Base-by-base conservation (phyloP, 176 grass and related monocot genomes). In the Hsuehochloa calcarea region DNA sequence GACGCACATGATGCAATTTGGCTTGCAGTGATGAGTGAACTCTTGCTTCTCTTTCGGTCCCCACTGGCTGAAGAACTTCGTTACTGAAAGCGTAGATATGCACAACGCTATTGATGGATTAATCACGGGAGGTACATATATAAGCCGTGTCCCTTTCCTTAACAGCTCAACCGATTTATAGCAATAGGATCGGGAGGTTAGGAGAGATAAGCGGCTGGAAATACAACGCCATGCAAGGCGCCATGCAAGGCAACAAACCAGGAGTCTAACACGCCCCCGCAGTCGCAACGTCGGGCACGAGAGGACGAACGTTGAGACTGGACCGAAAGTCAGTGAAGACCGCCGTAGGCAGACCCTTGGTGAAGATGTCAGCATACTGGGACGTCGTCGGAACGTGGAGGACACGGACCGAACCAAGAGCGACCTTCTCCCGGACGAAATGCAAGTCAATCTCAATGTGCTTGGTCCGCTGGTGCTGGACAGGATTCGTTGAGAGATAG, bases 121-220 rank as follows among this genome's bases (percentile, higher is more conserved):
- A 7, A 20, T 55, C 51, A 16, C 5, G n/a, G 51, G 4, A 4
- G 3, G 46, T 7, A 55, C 51, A 55, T 55, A 55, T 55, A 55
- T 55, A 55, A 4, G 3, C 51, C 51, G 16, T 5, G 4, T 0
- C 4, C 17, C 6, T 20, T 20, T 20, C n/a, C 51, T 55, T 2
- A 52, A 16, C 0, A 2, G 0, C 51, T 55, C 17, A 19, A 0
- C n/a, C n/a, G n/a, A n/a, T n/a, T n/a, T n/a, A n/a, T n/a, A n/a
- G n/a, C n/a, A n/a, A n/a, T n/a, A n/a, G n/a, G n/a, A n/a, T n/a
- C n/a, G n/a, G n/a, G n/a, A n/a, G n/a, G n/a, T n/a, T n/a, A n/a
- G n/a, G n/a, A n/a, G n/a, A n/a, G n/a, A n/a, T n/a, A n/a, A n/a
- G n/a, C n/a, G n/a, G n/a, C n/a, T n/a, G n/a, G n/a, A n/a, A n/a